These are phyloP conservation scores for Rhypophila decipiens DNA, from an alignment of 495 filamentous ascomycete species.

Conservation along the genomic window DNA sequence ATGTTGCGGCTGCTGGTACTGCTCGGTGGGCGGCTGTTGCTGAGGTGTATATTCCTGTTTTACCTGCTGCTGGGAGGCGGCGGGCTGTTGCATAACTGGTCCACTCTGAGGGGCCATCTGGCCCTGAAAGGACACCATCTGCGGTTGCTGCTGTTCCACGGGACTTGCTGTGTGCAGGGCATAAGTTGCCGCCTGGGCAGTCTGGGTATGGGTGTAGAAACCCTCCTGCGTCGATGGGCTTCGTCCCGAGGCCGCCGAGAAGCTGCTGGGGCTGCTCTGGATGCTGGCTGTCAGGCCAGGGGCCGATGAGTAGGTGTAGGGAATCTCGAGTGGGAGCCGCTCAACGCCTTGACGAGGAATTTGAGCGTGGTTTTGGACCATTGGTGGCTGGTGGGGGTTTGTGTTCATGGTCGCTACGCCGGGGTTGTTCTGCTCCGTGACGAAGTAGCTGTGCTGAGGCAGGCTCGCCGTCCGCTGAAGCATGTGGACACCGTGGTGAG, in stretches of 20 bases:
- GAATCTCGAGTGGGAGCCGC: constrained; percentile 33
- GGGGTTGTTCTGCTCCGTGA: constrained; percentile 46
- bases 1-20: constrained; percentile 24
- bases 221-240: constrained; percentile 39
- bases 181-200: constrained; percentile 32
- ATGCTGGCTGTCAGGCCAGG: constrained; percentile 29
- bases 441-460: constrained; percentile 39
- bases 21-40: constrained; percentile 12
- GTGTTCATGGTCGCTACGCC: constrained; percentile 49
- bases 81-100: constrained; percentile 13
- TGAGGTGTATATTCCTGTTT: constrained; percentile 11
- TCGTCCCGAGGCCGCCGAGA: constrained; percentile 37
- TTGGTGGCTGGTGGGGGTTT: constrained; percentile 30
- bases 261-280: constrained; percentile 46
- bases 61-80: not conserved
- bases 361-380: constrained; percentile 38
- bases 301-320: constrained; percentile 33
- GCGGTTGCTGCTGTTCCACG: constrained; percentile 26
- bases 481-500: constrained; percentile 27
- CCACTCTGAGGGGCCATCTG: constrained; percentile 14
- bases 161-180: constrained; percentile 33
- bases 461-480: constrained; percentile 34
- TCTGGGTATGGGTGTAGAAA: constrained; percentile 40
- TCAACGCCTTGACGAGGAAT: constrained; percentile 39
- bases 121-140: constrained; percentile 14